A percentile compares a stretch with the other conserved stretches of the same genome.
These are phyloP conservation scores for Monilinia vaccinii-corymbosi DNA, from an alignment of 2,329 filamentous ascomycete species.

Conservation along the genomic window DNA sequence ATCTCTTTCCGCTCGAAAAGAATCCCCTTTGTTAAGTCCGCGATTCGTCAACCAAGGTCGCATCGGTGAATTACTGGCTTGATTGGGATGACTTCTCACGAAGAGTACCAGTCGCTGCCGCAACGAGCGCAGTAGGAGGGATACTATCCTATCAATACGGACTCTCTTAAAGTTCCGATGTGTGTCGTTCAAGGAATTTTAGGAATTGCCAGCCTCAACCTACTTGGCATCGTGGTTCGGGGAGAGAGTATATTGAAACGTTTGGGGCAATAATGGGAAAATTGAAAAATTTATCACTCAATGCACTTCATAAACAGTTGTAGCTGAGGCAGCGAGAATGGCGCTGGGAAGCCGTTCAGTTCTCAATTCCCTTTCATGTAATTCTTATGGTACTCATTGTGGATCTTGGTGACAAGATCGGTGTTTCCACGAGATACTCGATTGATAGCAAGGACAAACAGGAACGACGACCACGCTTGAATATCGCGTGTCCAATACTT, in stretches of 20 bases:
- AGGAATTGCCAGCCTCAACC: not conserved
- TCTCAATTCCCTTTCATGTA: not conserved
- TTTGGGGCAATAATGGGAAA: not conserved
- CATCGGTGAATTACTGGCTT: no score
- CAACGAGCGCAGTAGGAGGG: not conserved
- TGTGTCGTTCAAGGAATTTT: no score
- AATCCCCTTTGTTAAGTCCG: no score
- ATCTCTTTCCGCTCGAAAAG: no score
- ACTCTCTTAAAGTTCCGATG: no score
- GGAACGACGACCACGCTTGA: not conserved
- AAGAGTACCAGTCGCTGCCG: no score
- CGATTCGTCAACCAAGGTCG: no score
- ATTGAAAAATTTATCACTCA: not conserved
- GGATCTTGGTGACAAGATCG: not conserved
- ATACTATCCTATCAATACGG: no score
- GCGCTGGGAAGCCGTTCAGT: no score
- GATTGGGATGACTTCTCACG: no score
- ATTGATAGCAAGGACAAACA: not conserved
- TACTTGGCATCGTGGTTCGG: not conserved
- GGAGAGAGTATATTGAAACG: not conserved
- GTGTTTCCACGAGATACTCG: not conserved
- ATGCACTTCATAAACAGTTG: not conserved
- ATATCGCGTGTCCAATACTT: not conserved
- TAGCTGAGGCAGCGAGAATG: not conserved
- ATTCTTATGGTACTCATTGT: not conserved